Evolutionary conservation across 1,139 yeast species (phyloP), one percentile per base, ranked within the genome.

Genomic region (Yamadazyma diddensiae): DNA sequence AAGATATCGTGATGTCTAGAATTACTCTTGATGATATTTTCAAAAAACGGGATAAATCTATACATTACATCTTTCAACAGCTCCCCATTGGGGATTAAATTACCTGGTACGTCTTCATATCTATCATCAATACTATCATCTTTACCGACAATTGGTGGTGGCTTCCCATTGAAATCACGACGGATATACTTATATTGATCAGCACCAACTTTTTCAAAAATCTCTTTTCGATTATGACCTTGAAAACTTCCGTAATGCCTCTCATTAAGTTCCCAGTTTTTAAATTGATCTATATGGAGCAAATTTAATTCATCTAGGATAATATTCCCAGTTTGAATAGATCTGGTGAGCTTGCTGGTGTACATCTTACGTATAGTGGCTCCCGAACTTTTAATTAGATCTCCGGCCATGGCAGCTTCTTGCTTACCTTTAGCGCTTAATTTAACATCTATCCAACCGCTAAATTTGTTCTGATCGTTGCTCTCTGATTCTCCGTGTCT

Each of bases 361-460:
- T 73, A 81, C 39, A 82, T 65, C 5, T 74, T 54, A 23, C 55
- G 53, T 18, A 74, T 52, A 26, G 57, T 47, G 11, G 33, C 30
- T 12, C 26, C 31, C 1, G 35, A 24, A 4, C 29, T 21, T 21
- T 59, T 46, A 17, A 83, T 71, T 40, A 82, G 57, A 16, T 66
- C 50, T 0, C 81, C 85, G 2, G 87, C 82, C 33, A 68, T 57
- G 7, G 50, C 50, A 1, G 94, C 94, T 50, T 83, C 92, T 8
- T 58, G 45, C 38, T 66, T 58, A 3, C 94, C 94, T 39, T 72
- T 73, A 1, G 60, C 69, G 4, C 85, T 75, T 35, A 83, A 58
- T 23, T 73, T 72, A 8, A 82, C 77, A 55, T 84, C 92, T n/a
- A 81, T 71, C 94, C 94, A 84, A 2, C 94, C 94, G 49, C 92